These are phyloP conservation scores for Lasiosphaeris hirsuta DNA, from an alignment of 495 filamentous ascomycete genomes.

Conservation along the genomic window DNA sequence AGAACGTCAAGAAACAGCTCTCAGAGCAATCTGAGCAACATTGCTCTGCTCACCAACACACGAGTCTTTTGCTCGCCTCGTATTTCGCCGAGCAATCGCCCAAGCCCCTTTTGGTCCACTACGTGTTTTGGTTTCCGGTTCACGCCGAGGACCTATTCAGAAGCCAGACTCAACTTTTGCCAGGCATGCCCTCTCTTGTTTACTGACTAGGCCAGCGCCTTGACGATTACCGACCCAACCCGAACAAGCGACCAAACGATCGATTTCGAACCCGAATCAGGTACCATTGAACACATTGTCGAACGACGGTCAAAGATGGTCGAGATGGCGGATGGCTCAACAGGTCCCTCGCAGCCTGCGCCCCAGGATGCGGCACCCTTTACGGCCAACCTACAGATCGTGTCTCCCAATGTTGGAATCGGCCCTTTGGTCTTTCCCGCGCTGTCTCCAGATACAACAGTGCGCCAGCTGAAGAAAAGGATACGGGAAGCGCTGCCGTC, in stretches of 20 bases:
- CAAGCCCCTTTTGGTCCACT: neutral
- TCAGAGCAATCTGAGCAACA: neutral
- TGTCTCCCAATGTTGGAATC: constrained; percentile 61
- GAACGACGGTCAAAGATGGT: neutral
- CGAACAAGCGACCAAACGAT: neutral
- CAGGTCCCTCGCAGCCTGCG: constrained; percentile 9
- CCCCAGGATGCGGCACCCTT: constrained; percentile 19
- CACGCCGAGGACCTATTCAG: too few species aligned
- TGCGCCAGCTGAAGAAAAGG: constrained; percentile 57
- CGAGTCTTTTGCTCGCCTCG: neutral
- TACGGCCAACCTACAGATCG: constrained; percentile 56
- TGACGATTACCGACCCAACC: neutral
- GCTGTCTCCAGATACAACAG: constrained; percentile 52
- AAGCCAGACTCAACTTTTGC: neutral
- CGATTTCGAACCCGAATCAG: neutral
- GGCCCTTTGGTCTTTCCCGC: constrained; percentile 52
- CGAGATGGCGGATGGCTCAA: constrained; percentile 18
- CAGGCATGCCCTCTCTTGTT: neutral
- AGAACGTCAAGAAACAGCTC: constrained; percentile 3
- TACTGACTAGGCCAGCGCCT: neutral
- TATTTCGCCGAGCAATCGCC: neutral
- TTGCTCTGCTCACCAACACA: too few species aligned
- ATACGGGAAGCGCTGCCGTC: constrained; percentile 54
- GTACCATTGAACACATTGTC: neutral
- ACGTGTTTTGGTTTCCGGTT: too few species aligned